Evolutionary conservation across 2,329 filamentous ascomycete species (phyloP).

Genomic region (Acrocalymma vagum): DNA sequence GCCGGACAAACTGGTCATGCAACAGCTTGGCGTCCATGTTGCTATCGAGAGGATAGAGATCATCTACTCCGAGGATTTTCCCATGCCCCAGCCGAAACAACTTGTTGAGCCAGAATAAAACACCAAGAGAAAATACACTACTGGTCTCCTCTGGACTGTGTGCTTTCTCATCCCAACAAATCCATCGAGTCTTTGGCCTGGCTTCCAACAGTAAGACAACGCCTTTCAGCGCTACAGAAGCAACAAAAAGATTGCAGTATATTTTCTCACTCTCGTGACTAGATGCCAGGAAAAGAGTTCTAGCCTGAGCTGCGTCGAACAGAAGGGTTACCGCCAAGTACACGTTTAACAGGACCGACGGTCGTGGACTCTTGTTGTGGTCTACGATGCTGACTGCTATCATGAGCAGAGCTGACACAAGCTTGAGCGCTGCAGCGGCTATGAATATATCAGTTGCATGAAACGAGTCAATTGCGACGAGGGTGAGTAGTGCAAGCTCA

Average conservation of each 20-base stretch:
- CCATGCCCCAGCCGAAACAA: constrained; percentile 40
- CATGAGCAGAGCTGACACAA: constrained; percentile 28
- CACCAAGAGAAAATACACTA: constrained; percentile 40
- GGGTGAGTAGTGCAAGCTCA: constrained; percentile 35
- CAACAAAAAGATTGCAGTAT: constrained; percentile 17
- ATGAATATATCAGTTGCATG: constrained; percentile 30
- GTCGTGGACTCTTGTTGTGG: constrained; percentile 18
- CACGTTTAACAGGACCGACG: constrained; percentile 17
- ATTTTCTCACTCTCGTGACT: constrained; percentile 4
- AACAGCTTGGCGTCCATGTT: constrained; percentile 18
- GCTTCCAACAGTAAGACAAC: constrained; percentile 29
- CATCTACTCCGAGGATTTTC: constrained; percentile 34
- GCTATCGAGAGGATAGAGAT: constrained; percentile 36
- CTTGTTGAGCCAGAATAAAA: constrained; percentile 49
- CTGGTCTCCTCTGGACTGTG: constrained; percentile 44
- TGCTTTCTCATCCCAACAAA: constrained; percentile 31
- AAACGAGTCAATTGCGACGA: constrained; percentile 21
- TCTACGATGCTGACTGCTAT: constrained; percentile 19
- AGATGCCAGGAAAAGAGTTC: constrained; percentile 21
- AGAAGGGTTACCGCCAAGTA: constrained; percentile 24
- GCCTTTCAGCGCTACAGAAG: constrained; percentile 25
- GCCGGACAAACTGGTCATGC: constrained; percentile 20
- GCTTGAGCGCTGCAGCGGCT: constrained; percentile 33
- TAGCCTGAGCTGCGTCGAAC: constrained; percentile 18
- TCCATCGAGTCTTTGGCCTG: constrained; percentile 31